Conservation (phyloP, 768 basidiomycete genomes). For the Porpolomopsis calyptriformis region DNA sequence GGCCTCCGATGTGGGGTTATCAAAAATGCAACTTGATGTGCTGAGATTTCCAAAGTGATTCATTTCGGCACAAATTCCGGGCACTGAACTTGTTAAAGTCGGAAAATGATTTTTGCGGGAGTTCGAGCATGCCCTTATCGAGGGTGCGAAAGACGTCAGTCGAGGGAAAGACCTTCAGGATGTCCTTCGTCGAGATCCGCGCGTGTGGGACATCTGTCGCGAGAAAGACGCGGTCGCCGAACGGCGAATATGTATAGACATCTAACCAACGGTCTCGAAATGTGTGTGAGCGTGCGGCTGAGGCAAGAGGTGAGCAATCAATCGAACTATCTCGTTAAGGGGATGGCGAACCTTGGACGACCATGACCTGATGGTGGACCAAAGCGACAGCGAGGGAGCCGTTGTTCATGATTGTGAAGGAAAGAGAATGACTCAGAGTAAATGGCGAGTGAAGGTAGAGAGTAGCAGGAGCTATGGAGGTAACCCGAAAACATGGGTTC, state of each 20-base stretch:
- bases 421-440: not conserved
- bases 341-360: constrained; percentile 47
- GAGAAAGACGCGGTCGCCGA: constrained; percentile 58
- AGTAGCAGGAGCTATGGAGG: not conserved
- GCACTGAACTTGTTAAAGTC: constrained; percentile 46
- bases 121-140: constrained; percentile 49
- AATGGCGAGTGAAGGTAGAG: not conserved
- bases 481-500: too few species aligned
- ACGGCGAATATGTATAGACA: constrained; percentile 53
- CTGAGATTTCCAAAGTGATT: constrained; percentile 39
- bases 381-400: constrained; percentile 60
- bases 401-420: constrained; percentile 34
- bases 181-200: constrained; percentile 48
- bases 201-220: constrained; percentile 48
- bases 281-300: constrained; percentile 48
- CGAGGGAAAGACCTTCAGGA: constrained; percentile 48
- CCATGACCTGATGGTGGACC: constrained; percentile 55
- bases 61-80: constrained; percentile 44
- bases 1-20: not conserved
- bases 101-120: constrained; percentile 47
- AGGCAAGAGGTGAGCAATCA: constrained; percentile 6
- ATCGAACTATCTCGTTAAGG: not conserved
- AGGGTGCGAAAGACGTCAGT: constrained; percentile 22
- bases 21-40: not conserved
- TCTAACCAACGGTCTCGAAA: constrained; percentile 51